These are phyloP conservation scores for Suillus ampliporus DNA, from an alignment of 768 basidiomycete genomes.

Conservation along the genomic window DNA sequence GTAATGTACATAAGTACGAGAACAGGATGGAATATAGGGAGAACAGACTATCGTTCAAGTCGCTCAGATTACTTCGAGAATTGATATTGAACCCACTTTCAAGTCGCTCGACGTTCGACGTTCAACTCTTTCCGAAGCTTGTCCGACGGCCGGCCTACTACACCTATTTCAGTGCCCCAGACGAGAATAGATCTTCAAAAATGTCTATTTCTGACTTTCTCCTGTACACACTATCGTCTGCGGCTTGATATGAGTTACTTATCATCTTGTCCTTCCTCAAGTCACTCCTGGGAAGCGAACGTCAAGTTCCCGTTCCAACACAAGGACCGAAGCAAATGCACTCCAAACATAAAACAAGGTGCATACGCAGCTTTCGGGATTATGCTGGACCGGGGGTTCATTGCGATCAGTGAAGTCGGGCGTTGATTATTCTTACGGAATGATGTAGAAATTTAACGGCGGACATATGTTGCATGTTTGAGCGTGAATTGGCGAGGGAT, in stretches of 20 bases:
- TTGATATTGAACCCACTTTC: too few species aligned
- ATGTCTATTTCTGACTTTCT: neutral
- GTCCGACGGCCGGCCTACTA: too few species aligned
- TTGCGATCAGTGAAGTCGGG: neutral
- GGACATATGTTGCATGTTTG: too few species aligned
- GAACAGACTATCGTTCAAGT: neutral
- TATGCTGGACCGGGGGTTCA: neutral
- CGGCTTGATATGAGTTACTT: neutral
- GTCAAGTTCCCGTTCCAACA: neutral
- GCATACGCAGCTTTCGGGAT: neutral
- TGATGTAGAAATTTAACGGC: neutral
- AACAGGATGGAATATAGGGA: neutral
- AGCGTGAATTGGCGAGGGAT: neutral
- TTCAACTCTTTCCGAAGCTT: too few species aligned
- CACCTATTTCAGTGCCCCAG: too few species aligned
- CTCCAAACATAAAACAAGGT: neutral
- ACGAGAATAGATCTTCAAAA: too few species aligned
- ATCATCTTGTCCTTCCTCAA: neutral
- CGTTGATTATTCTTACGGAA: neutral
- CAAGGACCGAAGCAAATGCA: neutral
- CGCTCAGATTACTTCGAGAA: neutral
- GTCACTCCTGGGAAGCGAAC: neutral
- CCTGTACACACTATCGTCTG: neutral
- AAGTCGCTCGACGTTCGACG: neutral
- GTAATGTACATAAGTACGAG: slow-evolving; percentile 6